These are phyloP conservation scores for Claviceps humidiphila DNA, from an alignment of 2,329 filamentous ascomycete species.

Conservation along the genomic window DNA sequence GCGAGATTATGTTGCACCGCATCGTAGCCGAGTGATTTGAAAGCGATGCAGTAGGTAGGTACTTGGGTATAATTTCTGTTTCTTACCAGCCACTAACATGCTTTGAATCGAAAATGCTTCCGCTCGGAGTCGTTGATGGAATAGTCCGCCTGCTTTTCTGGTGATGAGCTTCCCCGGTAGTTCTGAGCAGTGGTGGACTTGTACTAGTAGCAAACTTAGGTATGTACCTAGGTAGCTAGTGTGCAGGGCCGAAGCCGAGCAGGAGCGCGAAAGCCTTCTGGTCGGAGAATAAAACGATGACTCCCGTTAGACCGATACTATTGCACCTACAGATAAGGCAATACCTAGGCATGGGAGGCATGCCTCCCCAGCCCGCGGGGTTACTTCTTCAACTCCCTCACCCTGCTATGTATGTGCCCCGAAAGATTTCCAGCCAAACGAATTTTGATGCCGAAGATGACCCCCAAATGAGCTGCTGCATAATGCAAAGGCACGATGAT, in stretches of 20 bases:
- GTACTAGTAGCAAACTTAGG: too few species aligned
- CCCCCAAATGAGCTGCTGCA: constrained; percentile 2
- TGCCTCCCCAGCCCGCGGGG: too few species aligned
- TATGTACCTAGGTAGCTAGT: too few species aligned
- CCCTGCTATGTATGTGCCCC: background rate
- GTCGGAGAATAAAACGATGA: constrained; percentile 5
- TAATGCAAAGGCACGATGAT: constrained; percentile 5
- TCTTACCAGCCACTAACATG: background rate
- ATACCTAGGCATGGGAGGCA: background rate
- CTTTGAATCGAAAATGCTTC: background rate
- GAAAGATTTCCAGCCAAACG: background rate
- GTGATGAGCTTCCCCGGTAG: background rate
- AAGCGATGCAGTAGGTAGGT: background rate
- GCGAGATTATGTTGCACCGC: background rate
- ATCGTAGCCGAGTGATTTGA: background rate
- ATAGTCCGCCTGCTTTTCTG: background rate
- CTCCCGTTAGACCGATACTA: background rate
- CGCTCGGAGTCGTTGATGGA: background rate
- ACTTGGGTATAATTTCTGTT: background rate
- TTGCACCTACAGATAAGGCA: background rate
- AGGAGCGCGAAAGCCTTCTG: background rate
- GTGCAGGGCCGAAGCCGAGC: background rate
- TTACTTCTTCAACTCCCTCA: too few species aligned
- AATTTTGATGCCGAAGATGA: background rate
- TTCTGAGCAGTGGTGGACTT: background rate